Conservation (phyloP, 2,329 filamentous ascomycete species). For the Zopfia rhizophila region DNA sequence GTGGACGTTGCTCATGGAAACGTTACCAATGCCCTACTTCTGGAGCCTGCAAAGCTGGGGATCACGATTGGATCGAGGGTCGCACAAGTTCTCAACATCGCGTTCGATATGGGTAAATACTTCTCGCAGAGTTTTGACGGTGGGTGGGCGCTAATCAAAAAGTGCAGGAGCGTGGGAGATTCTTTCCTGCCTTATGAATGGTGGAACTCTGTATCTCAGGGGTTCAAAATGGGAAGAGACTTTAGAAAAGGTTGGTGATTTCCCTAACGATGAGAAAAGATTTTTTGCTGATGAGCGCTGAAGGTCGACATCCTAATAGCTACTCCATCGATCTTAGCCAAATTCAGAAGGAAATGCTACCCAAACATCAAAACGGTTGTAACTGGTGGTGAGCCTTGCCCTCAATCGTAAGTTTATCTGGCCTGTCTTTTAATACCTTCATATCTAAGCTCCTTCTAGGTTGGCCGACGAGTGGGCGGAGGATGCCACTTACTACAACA, state of each 20-base stretch:
- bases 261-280: background rate
- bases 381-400: slow-evolving; percentile 66
- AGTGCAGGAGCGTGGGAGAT: slow-evolving; percentile 68
- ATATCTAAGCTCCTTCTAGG: slow-evolving; percentile 23
- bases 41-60: slow-evolving; percentile 63
- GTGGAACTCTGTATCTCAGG: slow-evolving; percentile 65
- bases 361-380: slow-evolving; percentile 65
- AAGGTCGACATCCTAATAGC: slow-evolving; percentile 65
- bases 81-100: slow-evolving; percentile 67
- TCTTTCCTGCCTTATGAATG: slow-evolving; percentile 67
- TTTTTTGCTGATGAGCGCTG: slow-evolving; percentile 12
- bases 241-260: slow-evolving; percentile 55
- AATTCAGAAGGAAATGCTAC: slow-evolving; percentile 59
- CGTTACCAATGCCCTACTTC: slow-evolving; percentile 64
- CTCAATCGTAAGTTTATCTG: slow-evolving; percentile 52
- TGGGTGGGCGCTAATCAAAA: background rate
- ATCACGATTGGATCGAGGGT: slow-evolving; percentile 63
- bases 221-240: slow-evolving; percentile 62
- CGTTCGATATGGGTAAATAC: slow-evolving; percentile 69
- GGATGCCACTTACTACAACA: slow-evolving; percentile 57
- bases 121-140: slow-evolving; percentile 2
- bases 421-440: background rate
- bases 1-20: slow-evolving; percentile 67
- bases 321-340: slow-evolving; percentile 65
- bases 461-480: slow-evolving; percentile 68